Base-by-base conservation (phyloP, 192 early-diverging fungal genomes). In the Haplosporangium gracile region DNA sequence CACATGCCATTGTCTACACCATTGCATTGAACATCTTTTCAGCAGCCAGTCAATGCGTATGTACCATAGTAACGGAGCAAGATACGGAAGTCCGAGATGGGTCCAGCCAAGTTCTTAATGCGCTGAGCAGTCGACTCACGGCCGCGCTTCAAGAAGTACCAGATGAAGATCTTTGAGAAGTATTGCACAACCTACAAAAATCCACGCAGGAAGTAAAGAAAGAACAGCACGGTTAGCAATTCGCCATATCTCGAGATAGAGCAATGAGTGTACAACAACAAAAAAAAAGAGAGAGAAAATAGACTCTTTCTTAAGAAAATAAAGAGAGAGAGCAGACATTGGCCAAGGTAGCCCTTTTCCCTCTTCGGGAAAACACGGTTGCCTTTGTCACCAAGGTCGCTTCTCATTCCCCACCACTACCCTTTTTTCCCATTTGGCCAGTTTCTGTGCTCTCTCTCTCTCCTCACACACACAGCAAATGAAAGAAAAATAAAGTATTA, bases 21-120 rank as follows among this genome's bases (percentile, higher is more conserved):
- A 51, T 22, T 22, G 5, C 16, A 51, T 22, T 1, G 38, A 34
- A 49, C 75, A 26, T 5, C 42, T 13, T 51, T 74, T 13, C 24
- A 47, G 18, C 5, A 51, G 49, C 16, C 16, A 53, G 20, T 7
- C 72, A 38, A 45, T 2, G 18, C 49, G 36, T 11, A 38, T 20
- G 13, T 77, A 57, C 93, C 94, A 76, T 93, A 94, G 88, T 96
- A 96, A 49, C 98, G 95, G 47, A 98, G 93, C 65, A 99, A 90
- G 78, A 99, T 94, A 83, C 98, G 94, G 90, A 96, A 96, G 88
- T 99, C 97, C 45, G 94, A 89, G 39, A 99, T 93, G n/a, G 97
- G 97, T 13, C 89, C 90, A 72, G 96, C 93, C 72, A 99, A 88
- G 89, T 97, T 96, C 68, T 87, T 83, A 83, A 99, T 90, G 34